phyloP scores from a whole-genome alignment of 768 basidiomycete species.

The Ramaria rubella region DNA sequence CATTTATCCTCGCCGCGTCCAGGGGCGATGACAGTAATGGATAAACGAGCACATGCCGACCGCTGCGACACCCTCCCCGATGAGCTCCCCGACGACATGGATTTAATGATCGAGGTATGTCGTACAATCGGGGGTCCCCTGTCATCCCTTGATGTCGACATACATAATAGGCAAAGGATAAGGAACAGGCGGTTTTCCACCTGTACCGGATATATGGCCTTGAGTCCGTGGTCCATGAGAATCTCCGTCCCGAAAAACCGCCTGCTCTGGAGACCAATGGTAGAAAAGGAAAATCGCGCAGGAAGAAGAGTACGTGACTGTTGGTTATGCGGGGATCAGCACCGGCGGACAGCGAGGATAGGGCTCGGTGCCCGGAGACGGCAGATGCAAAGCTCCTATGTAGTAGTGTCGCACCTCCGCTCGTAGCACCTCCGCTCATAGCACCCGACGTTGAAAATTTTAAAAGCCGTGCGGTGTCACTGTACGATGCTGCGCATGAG shows the following conservation, averaged over 20 bases:
- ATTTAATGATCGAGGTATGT: slow-evolving; percentile 76
- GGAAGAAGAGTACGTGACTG: background rate
- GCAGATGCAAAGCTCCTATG: no score
- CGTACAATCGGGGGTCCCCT: background rate
- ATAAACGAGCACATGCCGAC: slow-evolving; percentile 80
- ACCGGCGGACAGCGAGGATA: no score
- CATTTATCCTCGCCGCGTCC: slow-evolving; percentile 88
- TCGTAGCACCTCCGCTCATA: no score
- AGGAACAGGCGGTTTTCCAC: slow-evolving; percentile 90
- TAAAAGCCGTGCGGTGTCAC: no score
- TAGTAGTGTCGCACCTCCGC: no score
- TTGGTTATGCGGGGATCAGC: background rate
- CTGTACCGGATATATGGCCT: slow-evolving; percentile 73
- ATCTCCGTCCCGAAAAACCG: background rate
- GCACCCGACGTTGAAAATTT: no score
- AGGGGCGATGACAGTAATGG: slow-evolving; percentile 78
- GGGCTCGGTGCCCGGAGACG: background rate
- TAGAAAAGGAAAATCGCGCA: slow-evolving; percentile 30
- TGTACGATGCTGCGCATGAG: no score
- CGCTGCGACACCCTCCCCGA: slow-evolving; percentile 63
- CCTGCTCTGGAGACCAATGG: slow-evolving; percentile 37
- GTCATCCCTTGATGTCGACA: background rate
- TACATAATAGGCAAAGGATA: slow-evolving; percentile 61
- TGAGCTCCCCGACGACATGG: slow-evolving; percentile 64
- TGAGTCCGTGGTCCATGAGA: slow-evolving; percentile 50